Conservation (phyloP, 306 rosid species). For the Clitoria ternatea region DNA sequence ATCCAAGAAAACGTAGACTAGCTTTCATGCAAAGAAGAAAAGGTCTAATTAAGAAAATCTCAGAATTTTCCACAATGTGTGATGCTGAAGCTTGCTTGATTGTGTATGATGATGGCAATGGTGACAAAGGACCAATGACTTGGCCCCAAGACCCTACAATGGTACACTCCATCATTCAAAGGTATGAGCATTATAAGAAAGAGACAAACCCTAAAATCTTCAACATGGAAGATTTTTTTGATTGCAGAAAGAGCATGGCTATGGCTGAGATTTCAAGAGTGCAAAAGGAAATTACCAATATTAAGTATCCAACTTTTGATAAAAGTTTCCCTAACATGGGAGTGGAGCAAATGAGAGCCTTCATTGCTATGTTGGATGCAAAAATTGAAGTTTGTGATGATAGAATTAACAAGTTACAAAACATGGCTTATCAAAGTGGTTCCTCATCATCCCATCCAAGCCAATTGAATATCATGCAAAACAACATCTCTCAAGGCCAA, state of each 20-base stretch:
- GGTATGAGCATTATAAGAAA: background rate
- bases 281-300: background rate
- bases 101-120: background rate
- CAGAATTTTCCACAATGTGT: background rate
- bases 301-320: conserved; percentile 29
- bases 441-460: too few species aligned
- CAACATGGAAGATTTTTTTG: background rate
- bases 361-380: background rate
- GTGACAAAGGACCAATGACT: background rate
- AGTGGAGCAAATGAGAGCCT: background rate
- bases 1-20: background rate
- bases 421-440: background rate
- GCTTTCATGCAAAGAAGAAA: conserved; percentile 4
- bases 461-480: background rate
- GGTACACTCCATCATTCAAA: background rate
- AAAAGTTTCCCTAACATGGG: background rate
- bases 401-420: conserved; percentile 8
- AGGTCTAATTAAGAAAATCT: background rate
- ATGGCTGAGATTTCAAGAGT: background rate
- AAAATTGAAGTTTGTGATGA: conserved; percentile 2
- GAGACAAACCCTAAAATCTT: background rate
- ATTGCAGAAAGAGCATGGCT: background rate
- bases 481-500: background rate
- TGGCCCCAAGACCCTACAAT: background rate
- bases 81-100: background rate